Evolutionary conservation across 2,329 filamentous ascomycete genomes (phyloP).

Genomic region (Metarhizium anisopliae): DNA sequence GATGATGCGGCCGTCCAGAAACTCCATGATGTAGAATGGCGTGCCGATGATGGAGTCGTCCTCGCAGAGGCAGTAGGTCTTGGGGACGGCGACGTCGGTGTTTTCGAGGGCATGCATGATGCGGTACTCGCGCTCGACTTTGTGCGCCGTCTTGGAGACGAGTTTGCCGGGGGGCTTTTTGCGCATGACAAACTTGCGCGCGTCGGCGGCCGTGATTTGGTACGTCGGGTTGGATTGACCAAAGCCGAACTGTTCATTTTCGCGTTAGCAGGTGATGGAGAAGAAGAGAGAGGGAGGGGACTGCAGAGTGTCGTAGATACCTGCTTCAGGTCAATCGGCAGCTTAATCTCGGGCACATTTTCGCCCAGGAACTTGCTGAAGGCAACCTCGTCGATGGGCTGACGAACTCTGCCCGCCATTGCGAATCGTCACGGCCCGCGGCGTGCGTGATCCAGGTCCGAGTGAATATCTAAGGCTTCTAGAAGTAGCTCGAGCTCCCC

Average conservation of each 20-base stretch:
- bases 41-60: slow-evolving; percentile 75
- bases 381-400: slow-evolving; percentile 76
- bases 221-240: slow-evolving; percentile 98
- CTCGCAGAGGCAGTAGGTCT: slow-evolving; percentile 76
- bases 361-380: slow-evolving; percentile 70
- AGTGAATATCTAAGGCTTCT: too few species aligned
- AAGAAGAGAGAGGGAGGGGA: neutral
- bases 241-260: slow-evolving; percentile 68
- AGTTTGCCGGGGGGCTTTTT: slow-evolving; percentile 97
- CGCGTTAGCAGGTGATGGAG: neutral
- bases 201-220: slow-evolving; percentile 66
- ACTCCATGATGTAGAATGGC: slow-evolving; percentile 96
- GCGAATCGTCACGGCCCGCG: neutral
- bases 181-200: slow-evolving; percentile 74
- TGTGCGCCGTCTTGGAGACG: slow-evolving; percentile 86
- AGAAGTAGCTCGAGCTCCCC: too few species aligned
- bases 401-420: slow-evolving; percentile 83
- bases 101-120: slow-evolving; percentile 73
- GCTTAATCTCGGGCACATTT: slow-evolving; percentile 75
- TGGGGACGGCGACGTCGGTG: slow-evolving; percentile 80
- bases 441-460: too few species aligned
- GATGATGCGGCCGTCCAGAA: slow-evolving; percentile 87
- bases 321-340: slow-evolving; percentile 83
- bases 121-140: slow-evolving; percentile 91
- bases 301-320: slow-evolving; percentile 36